Percentiles rank a stretch among this genome's conserved stretches.
These are phyloP conservation scores for Penicillium salamii DNA, from an alignment of 495 filamentous ascomycete genomes.

Conservation along the genomic window DNA sequence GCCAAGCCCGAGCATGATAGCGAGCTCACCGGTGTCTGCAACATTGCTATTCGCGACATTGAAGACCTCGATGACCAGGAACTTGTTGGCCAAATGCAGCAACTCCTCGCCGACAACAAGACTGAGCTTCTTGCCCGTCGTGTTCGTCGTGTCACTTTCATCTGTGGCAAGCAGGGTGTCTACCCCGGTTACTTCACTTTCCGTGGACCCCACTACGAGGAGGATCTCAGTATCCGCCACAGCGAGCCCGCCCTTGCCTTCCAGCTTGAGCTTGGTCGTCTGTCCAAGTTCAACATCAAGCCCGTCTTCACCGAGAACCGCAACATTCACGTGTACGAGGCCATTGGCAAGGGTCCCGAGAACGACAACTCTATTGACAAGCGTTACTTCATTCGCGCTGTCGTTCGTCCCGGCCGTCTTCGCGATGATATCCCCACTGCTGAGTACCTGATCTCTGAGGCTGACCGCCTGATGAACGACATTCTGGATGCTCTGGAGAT, in stretches of 20 bases:
- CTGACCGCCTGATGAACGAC: conserved; percentile 93
- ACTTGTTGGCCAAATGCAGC: conserved; percentile 68
- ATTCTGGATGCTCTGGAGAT: conserved; percentile 97
- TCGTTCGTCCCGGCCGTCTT: conserved; percentile 87
- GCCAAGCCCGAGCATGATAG: conserved; percentile 55
- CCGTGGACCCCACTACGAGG: conserved; percentile 83
- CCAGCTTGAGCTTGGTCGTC: conserved; percentile 91
- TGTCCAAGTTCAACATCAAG: conserved; percentile 96
- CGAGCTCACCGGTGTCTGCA: conserved; percentile 85
- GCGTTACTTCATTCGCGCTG: conserved; percentile 95
- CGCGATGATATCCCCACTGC: conserved; percentile 96
- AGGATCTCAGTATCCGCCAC: conserved; percentile 95
- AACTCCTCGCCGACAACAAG: conserved; percentile 76
- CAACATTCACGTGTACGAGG: conserved; percentile 98
- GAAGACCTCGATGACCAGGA: conserved; percentile 84
- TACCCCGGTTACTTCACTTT: conserved; percentile 98
- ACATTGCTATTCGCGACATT: conserved; percentile 86
- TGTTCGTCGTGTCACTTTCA: conserved; percentile 89
- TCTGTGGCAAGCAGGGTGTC: conserved; percentile 91
- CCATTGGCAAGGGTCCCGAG: conserved; percentile 87
- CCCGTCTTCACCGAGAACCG: conserved; percentile 98
- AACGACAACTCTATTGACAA: conserved; percentile 72
- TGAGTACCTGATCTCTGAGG: conserved; percentile 96
- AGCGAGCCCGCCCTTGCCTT: conserved; percentile 94
- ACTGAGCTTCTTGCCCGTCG: conserved; percentile 76